Evolutionary conservation across 2,329 filamentous ascomycete genomes (phyloP).

Genomic region (Fusarium cicatricum): DNA sequence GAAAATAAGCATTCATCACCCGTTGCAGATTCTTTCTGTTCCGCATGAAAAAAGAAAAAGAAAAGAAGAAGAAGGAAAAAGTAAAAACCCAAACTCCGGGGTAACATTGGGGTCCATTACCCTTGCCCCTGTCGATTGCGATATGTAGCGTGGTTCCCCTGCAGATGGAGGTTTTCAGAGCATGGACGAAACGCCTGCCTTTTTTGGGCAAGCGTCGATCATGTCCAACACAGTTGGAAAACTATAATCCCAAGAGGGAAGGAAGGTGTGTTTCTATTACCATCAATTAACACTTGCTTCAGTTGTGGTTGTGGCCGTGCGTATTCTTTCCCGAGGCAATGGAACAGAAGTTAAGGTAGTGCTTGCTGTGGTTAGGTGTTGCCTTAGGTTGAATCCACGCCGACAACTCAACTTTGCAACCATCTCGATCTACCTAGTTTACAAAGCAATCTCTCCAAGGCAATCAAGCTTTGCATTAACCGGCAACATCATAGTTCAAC

Average conservation of each 20-base stretch:
- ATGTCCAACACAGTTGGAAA: not conserved
- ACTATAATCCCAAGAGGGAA: conserved; percentile 4
- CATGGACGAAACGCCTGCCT: conserved; percentile 3
- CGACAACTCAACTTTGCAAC: not conserved
- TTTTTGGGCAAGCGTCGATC: conserved; percentile 5
- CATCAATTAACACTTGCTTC: not conserved
- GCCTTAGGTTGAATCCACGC: not conserved
- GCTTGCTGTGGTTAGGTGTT: conserved; percentile 1
- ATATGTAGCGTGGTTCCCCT: conserved; percentile 1
- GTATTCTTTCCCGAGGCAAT: not conserved
- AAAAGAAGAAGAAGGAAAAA: not conserved
- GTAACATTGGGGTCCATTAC: conserved; percentile 2
- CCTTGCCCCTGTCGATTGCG: not conserved
- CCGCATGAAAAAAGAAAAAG: not conserved
- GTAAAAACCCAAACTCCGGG: not conserved
- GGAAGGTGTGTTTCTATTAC: conserved; percentile 6
- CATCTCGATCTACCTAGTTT: not conserved
- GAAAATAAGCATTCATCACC: conserved; percentile 4
- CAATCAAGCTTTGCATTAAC: not conserved
- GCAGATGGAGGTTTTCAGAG: not conserved
- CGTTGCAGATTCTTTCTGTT: not conserved
- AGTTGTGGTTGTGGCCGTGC: conserved; percentile 5
- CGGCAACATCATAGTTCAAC: not conserved
- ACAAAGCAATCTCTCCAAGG: not conserved
- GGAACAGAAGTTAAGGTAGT: not conserved